Evolutionary conservation across 352 stramenopile species (phyloP), one percentile per base, ranked within the genome.

Genomic region (Pilasporangium apinafurcum): DNA sequence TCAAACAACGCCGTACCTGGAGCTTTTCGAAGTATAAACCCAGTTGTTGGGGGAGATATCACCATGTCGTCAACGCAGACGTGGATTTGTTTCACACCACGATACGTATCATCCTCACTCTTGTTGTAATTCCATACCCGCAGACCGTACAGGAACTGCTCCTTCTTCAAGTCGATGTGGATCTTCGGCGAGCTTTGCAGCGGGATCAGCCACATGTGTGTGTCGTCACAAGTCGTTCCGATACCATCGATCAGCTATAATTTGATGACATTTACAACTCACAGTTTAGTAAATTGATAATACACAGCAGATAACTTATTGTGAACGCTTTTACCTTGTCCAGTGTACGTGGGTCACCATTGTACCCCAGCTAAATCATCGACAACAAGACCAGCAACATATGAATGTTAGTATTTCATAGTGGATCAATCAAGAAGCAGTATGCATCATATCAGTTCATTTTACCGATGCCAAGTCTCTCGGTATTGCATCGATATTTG

Each of bases 161-260:
- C 53, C 7, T 44, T 49, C 31, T 78, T 69, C 13, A 95, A 56
- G 26, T 85, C 62, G 12, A 95, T 78, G 0, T 54, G 62, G 14
- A 92, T 52, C 42, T 84, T 59, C 6, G 67, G 54, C 2, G 47
- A 38, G 16, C 35, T 1, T 37, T 68, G 60, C 7, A 87, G 69
- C 1, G 88, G 88, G 20, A 94, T 65, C 1, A 97, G 68, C 88
- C 88, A 97, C 70, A 91, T 86, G 56, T 97, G 86, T 8, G 79
- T 72, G 48, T 96, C 88, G 24, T 97, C 84, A 36, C 66, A 93
- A 3, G 85, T 96, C 20, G 59, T 66, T 7, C 77, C 68, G 7
- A 86, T 54, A 1, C 84, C 83, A 48, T 97, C 86, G 8, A 96
- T 53, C 9, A 96, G 51, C 76, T 91, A 27, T 5, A 25, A 4